Percentiles rank a stretch among this genome's conserved stretches.
Conservation (phyloP, 345 rosid genomes). For the Conringia planisiliqua region DNA sequence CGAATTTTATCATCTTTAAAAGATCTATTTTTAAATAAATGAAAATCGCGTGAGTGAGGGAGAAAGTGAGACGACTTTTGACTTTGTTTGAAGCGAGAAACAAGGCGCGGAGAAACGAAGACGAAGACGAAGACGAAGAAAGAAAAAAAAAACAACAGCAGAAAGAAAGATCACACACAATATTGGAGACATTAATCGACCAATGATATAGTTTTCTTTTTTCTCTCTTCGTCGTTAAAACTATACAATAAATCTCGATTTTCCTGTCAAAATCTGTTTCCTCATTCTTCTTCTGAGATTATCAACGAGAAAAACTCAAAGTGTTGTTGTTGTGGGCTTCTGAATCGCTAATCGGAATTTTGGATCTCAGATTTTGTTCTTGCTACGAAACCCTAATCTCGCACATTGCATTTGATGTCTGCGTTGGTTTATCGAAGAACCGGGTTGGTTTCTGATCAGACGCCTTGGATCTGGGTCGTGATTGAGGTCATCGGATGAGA, state of each 20-base stretch:
- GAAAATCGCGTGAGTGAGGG: constrained; percentile 17
- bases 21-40: constrained; percentile 3
- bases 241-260: background rate
- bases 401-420: constrained; percentile 22
- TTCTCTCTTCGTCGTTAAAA: background rate
- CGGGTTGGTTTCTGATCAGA: constrained; percentile 11
- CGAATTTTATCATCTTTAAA: background rate
- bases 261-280: background rate
- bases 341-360: background rate
- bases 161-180: background rate
- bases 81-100: constrained; percentile 48
- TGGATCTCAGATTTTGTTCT: constrained; percentile 12
- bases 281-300: background rate
- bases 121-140: constrained; percentile 25
- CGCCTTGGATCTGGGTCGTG: constrained; percentile 18
- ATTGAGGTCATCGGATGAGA: background rate
- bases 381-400: constrained; percentile 21
- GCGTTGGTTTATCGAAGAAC: background rate
- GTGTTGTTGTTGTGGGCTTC: background rate
- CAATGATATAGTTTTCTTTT: background rate
- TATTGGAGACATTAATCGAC: background rate
- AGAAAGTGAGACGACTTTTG: constrained; percentile 36
- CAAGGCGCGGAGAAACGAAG: constrained; percentile 63
- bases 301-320: background rate
- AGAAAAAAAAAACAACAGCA: background rate